phyloP scores from a whole-genome alignment of 2,329 filamentous ascomycete species.

The Botrytis paeoniae region DNA sequence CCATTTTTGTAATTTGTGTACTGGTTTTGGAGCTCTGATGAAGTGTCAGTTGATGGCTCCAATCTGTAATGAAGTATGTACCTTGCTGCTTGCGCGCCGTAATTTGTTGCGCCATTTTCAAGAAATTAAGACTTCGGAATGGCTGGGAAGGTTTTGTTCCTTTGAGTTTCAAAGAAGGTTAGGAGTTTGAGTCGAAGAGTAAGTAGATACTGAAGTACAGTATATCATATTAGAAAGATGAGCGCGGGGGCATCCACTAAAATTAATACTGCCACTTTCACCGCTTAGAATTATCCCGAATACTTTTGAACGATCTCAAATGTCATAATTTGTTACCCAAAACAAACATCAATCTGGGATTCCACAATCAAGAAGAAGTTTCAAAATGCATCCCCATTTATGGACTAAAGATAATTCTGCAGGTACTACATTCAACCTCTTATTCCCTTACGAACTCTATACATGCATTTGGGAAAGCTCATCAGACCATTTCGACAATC shows the following conservation, averaged over 20 bases:
- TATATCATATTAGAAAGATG: not conserved
- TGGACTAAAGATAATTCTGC: slow-evolving; percentile 82
- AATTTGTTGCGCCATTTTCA: slow-evolving; percentile 37
- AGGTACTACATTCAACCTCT: slow-evolving; percentile 52
- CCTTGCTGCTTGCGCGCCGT: slow-evolving; percentile 40
- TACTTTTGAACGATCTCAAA: not conserved
- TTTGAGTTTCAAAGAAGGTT: not conserved
- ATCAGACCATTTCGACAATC: slow-evolving; percentile 2
- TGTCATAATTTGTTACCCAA: slow-evolving; percentile 5
- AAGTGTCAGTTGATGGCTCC: slow-evolving; percentile 13
- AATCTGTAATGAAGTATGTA: slow-evolving; percentile 19
- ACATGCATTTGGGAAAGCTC: not conserved
- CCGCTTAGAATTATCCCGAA: slow-evolving; percentile 7
- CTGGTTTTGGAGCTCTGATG: slow-evolving; percentile 71
- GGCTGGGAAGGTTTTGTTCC: not conserved
- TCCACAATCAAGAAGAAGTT: slow-evolving; percentile 3
- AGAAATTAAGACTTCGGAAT: not conserved
- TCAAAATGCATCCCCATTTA: slow-evolving; percentile 91
- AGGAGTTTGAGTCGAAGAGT: not conserved
- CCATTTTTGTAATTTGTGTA: slow-evolving; percentile 75
- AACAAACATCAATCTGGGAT: not conserved
- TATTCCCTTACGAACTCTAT: not conserved
- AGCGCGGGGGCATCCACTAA: slow-evolving; percentile 9
- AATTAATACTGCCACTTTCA: slow-evolving; percentile 17
- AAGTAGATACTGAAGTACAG: not conserved